A percentile compares a stretch with the other conserved stretches of the same genome.
Conservation (phyloP, 2,329 filamentous ascomycete species). For the Fonsecaea monophora region DNA sequence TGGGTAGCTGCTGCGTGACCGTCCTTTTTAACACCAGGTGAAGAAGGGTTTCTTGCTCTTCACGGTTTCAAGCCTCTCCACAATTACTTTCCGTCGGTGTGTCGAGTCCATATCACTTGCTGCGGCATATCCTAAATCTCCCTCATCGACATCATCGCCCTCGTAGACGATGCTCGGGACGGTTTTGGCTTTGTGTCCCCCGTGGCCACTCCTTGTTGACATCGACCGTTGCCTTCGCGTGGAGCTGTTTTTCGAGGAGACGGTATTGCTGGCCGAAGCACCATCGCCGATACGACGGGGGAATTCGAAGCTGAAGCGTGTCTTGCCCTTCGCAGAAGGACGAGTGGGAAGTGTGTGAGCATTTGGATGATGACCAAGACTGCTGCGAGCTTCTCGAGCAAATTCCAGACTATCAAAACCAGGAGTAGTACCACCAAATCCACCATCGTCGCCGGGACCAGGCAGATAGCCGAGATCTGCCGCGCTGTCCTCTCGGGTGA, state of each 20-base stretch:
- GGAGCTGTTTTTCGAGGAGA: conserved; percentile 13
- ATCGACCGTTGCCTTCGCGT: conserved; percentile 32
- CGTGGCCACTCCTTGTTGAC: conserved; percentile 34
- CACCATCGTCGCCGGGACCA: conserved; percentile 36
- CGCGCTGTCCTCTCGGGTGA: conserved; percentile 56
- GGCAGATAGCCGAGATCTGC: conserved; percentile 45
- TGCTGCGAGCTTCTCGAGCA: conserved; percentile 42
- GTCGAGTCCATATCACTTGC: conserved; percentile 87
- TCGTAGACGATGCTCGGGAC: conserved; percentile 32
- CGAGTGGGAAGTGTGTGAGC: conserved; percentile 49
- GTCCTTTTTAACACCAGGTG: conserved; percentile 34
- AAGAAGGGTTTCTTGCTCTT: conserved; percentile 96
- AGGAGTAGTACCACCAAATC: conserved; percentile 46
- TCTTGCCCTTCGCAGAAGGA: conserved; percentile 40
- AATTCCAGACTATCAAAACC: conserved; percentile 31
- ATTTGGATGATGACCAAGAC: conserved; percentile 42
- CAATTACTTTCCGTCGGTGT: conserved; percentile 90
- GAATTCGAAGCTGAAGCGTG: conserved; percentile 43
- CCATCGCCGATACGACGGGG: conserved; percentile 61
- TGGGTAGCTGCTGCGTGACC: neutral
- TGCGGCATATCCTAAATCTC: conserved; percentile 91
- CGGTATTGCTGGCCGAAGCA: conserved; percentile 67
- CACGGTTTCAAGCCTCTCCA: conserved; percentile 92
- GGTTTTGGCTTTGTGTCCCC: conserved; percentile 21
- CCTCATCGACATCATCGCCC: conserved; percentile 77